A percentile compares a stretch with the other conserved stretches of the same genome.
These are phyloP conservation scores for Colletotrichum euphorbiae DNA, from an alignment of 2,329 filamentous ascomycete genomes.

Conservation along the genomic window DNA sequence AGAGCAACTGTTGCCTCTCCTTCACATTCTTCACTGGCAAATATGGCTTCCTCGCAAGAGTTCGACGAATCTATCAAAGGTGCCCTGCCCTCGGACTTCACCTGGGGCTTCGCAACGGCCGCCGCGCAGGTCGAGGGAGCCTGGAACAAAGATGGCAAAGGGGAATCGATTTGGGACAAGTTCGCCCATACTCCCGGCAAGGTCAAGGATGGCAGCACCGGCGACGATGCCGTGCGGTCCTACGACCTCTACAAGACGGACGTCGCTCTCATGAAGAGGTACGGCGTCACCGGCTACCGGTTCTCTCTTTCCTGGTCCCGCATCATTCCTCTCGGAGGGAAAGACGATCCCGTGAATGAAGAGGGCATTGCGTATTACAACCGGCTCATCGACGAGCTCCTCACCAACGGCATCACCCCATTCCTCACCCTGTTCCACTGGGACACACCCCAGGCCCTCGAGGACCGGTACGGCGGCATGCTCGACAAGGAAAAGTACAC, in stretches of 20 bases:
- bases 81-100: constrained; percentile 49
- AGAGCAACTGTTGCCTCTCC: not conserved
- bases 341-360: constrained; percentile 71
- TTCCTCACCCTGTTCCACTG: constrained; percentile 74
- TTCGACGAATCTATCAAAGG: constrained; percentile 46
- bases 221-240: constrained; percentile 52
- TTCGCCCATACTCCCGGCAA: constrained; percentile 53
- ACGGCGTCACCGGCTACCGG: constrained; percentile 70
- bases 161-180: constrained; percentile 55
- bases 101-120: constrained; percentile 56
- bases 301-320: constrained; percentile 75
- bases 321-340: constrained; percentile 72
- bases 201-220: constrained; percentile 53
- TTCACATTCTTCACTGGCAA: not conserved
- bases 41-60: constrained; percentile 41
- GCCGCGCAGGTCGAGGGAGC: constrained; percentile 56
- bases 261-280: constrained; percentile 68
- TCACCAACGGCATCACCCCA: constrained; percentile 67
- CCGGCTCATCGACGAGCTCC: constrained; percentile 69
- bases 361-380: constrained; percentile 70
- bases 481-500: constrained; percentile 72
- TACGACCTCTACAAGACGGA: constrained; percentile 62
- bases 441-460: constrained; percentile 70
- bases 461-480: constrained; percentile 70
- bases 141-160: constrained; percentile 56